Base-by-base conservation (phyloP, 768 basidiomycete species). In the Lactarius evosmus region DNA sequence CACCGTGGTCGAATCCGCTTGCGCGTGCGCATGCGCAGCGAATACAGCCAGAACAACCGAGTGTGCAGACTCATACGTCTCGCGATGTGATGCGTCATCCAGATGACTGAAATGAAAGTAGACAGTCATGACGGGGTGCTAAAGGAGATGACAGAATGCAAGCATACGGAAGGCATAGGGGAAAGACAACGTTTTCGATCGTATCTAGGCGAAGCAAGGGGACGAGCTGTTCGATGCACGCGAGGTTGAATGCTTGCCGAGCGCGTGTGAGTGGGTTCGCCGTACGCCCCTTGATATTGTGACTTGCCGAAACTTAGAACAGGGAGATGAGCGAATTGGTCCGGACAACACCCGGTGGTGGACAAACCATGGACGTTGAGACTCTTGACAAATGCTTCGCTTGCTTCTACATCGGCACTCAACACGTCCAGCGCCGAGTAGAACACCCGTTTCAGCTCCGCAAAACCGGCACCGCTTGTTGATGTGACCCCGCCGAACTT, bases 11-110 rank as follows among this genome's bases (percentile, higher is more conserved):
- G 61, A 56, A 41, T 54, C 44, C 8, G 57, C 40, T 58, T 72
- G 61, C 8, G 59, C 66, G 29, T 83, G 79, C 0, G 85, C 82
- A 69, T 82, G 80, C 32, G 84, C 79, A 11, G 88, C 82, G 70
- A 93, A 87, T 44, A 92, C 78, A 4, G 92, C 81, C 16, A 95
- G 77, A 38, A 95, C 75, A 30, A 91, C 89, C 9, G 93, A 94
- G 72, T 95, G 93, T 1, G 92, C 85, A 0, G 91, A 88, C 72
- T 95, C 93, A 69, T 85, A 95, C n/a, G 85, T 85, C 67, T 93
- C 89, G 36, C 88, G 84, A 67, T 90, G 78, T 16, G 60, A 61
- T 1, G 84, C 68, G 61, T 86, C 80, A 58, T 77, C 79, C 32
- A 93, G 78, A 71, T 88, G 82, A 19, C 91, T 92, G 68, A 46